Base-by-base conservation (phyloP, 1,139 yeast genomes). In the Lodderomyces oxycetoniae region DNA sequence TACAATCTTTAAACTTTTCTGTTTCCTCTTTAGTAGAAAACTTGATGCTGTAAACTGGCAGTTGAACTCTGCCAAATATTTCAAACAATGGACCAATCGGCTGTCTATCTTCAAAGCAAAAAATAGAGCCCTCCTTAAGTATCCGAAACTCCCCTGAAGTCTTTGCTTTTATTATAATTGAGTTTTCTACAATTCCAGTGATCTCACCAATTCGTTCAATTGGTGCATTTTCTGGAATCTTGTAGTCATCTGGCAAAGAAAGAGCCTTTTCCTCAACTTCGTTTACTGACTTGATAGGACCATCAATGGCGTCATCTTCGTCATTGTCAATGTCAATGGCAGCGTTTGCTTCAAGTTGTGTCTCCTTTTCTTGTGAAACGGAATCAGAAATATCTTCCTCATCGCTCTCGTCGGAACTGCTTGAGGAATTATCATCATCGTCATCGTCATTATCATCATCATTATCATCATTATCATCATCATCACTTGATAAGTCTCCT, bases 81-180 rank as follows among this genome's bases (percentile, higher is more conserved):
- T 91, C 99, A 49, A 77, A 84, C 10, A 91, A 61, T 1, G 84
- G 79, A 0, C 99, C 99, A n/a, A 93, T 49, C 0, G 84, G 63
- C 1, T 74, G 67, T 33, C 80, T 69, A 50, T 85, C 89, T 45
- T 78, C 81, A 33, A 88, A 68, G 52, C 96, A 87, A 12, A 91
- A 67, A 1, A 89, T 67, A 0, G 96, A 81, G 17, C 81, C 83
- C 38, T 88, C 96, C 43, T 81, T 84, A 26, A 93, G 64, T 1
- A 89, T 83, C 29, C 91, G 63, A 52, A 80, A 84, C 48, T 91
- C 96, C 3, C 95, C 97, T 1, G 96, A 84, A 1, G 72, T 60
- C n/a, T 63, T 60, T 0, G 95, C 93, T 44, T 77, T 77, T 23
- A 93, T 67, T 9, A 93, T 72, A 3, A 86, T 71, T 36, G 84